A percentile compares a stretch with the other conserved stretches of the same genome.
Conservation (phyloP, 2,329 filamentous ascomycete species). For the Balansia obtecta region DNA sequence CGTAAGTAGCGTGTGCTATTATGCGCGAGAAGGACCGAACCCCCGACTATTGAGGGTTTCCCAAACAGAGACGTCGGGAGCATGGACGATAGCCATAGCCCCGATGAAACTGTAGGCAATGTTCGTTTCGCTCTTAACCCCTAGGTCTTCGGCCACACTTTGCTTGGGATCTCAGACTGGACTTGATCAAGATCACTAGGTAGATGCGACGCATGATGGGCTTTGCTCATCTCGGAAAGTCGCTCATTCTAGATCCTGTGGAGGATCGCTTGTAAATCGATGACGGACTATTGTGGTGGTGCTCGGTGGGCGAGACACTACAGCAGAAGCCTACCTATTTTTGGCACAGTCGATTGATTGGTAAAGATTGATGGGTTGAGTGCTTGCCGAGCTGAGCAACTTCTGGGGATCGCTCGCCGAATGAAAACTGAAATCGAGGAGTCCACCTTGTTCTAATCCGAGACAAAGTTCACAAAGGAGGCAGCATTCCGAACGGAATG, state of each 20-base stretch:
- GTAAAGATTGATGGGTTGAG: background rate
- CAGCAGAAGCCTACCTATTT: background rate
- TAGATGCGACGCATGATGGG: background rate
- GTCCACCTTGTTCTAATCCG: background rate
- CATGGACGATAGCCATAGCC: background rate
- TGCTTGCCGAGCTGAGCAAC: slow-evolving; percentile 1
- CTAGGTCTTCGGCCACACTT: background rate
- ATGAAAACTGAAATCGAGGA: background rate
- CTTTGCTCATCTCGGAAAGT: background rate
- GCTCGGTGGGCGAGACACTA: background rate
- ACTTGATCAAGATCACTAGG: background rate
- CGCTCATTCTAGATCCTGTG: background rate
- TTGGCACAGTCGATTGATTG: background rate
- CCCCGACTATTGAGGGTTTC: background rate
- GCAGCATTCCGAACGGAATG: background rate
- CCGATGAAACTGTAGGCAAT: background rate
- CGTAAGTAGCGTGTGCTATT: background rate
- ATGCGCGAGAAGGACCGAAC: background rate
- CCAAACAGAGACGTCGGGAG: background rate
- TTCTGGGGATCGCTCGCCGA: background rate
- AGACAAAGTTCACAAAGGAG: background rate
- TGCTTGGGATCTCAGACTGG: background rate
- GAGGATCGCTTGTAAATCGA: background rate
- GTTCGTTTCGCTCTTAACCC: background rate
- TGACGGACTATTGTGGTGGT: background rate